Base-by-base conservation (phyloP, 2,329 filamentous ascomycete genomes). In the Pseudogymnoascus verrucosus region DNA sequence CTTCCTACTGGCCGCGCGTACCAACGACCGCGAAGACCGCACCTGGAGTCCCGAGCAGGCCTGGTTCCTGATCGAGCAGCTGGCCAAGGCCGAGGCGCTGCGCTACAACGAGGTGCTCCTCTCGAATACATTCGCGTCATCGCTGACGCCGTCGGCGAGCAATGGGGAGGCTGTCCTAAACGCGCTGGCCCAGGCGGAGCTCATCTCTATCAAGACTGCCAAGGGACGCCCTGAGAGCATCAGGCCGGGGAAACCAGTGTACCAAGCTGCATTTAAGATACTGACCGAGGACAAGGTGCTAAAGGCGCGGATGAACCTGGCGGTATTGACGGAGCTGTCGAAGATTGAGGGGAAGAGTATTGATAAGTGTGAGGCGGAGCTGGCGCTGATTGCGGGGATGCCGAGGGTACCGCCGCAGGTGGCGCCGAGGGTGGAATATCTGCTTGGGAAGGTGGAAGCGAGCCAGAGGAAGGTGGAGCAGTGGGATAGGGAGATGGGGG, bases 81-180 rank as follows among this genome's bases (percentile, higher is more conserved):
- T 99, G 12, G 88, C 90, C 0, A 75, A 82, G n/a, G 78, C 84
- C 10, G 84, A 88, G 5, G 80, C 76, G 3, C 79, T 98, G 0
- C 84, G 89, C 1, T 98, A 96, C 79, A 93, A 96, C 75, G 89
- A 96, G 71, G 80, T 96, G 1, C 78, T 97, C 0, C 83, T 96
- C 1, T 85, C 87, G 3, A 86, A 89, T 63, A 82, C 90, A 0
- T 96, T 96, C 76, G 85, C 88, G 21, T 78, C 79, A 0, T 84
- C 84, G 1, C 75, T 78, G 5, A 78, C 76, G 0, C 37, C 78
- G 0, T 74, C 76, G 0, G 81, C 80, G 0, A 73, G 82, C 1
- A 84, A 85, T 64, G 90, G 89, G 64, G 92, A 96, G 69, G 78
- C 81, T 0, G 89, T 89, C 0, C 81, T 99, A 11, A 89, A 91